Evolutionary conservation across 2,329 filamentous ascomycete genomes (phyloP), one percentile per base, ranked within the genome.

Genomic region (Cercospora sp.): DNA sequence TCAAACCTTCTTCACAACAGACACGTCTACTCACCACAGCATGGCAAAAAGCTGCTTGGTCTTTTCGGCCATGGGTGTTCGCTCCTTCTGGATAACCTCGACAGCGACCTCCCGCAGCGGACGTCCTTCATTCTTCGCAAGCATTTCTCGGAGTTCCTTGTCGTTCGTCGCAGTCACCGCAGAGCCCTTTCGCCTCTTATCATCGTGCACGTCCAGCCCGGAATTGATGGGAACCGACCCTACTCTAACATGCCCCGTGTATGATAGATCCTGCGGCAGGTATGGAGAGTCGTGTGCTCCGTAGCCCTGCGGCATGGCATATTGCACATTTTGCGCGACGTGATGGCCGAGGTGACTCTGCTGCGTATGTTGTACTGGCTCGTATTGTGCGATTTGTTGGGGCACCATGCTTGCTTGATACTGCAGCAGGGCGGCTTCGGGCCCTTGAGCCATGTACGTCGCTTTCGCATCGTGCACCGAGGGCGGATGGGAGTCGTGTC

Each of bases 31-130:
- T 75, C 85, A 94, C 92, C 92, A 96, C 60, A 94, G 84, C 91
- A 96, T 94, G 23, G 92, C 92, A 81, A 95, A 95, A 8, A 95
- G 87, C 78, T 95, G 92, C 69, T 93, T 91, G 26, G 91, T 91
- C 74, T 93, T 88, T 80, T 96, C 92, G 1, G 91, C 92, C 77
- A 92, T 91, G 12, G 91, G 90, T 0, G 91, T 92, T 63, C 91
- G 86, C 77, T 94, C 91, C 73, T 92, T 93, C 55, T 90, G 89
- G 72, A 93, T 90, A 28, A 94, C 85, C 78, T 94, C 90, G 36
- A 85, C 84, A 3, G 91, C 91, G 16, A 94, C 89, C 8, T 94
- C 91, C 71, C 88, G 86, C 28, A 94, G 80, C 31, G 80, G 85
- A 33, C 91, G 88, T 70, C 88, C 85, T 70, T 88, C 87, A 76